phyloP scores from a whole-genome alignment of 1,139 yeast species.

The Magnusiomyces tetraspermus region DNA sequence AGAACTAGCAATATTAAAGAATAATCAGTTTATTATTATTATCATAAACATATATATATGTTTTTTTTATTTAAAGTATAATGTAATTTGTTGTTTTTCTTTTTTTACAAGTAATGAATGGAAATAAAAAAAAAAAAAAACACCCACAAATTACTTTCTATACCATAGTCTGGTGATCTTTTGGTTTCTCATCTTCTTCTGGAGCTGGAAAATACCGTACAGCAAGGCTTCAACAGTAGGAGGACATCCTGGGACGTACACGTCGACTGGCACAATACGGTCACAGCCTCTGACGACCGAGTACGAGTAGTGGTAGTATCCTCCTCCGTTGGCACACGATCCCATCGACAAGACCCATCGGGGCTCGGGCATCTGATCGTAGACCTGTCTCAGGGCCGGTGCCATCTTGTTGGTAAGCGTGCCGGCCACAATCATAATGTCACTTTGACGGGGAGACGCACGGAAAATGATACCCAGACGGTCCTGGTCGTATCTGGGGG shows the following conservation, averaged over 20 bases:
- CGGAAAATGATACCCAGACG: slow-evolving; percentile 89
- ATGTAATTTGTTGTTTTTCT: neutral
- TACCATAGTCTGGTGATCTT: slow-evolving; percentile 82
- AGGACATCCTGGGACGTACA: slow-evolving; percentile 90
- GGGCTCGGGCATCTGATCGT: slow-evolving; percentile 93
- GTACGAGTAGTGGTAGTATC: slow-evolving; percentile 84
- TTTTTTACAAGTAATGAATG: no score
- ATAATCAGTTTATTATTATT: slow-evolving; percentile 3
- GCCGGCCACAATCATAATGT: slow-evolving; percentile 90
- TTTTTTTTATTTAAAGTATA: neutral
- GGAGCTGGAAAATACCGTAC: slow-evolving; percentile 84
- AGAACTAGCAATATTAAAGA: no score
- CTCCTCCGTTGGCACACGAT: slow-evolving; percentile 91
- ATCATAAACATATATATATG: neutral
- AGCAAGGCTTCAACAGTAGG: slow-evolving; percentile 86
- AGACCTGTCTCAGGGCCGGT: slow-evolving; percentile 85
- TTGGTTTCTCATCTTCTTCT: slow-evolving; percentile 79
- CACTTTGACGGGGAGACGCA: slow-evolving; percentile 90
- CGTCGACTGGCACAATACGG: slow-evolving; percentile 79
- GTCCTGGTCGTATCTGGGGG: slow-evolving; percentile 90
- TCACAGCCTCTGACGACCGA: slow-evolving; percentile 88
- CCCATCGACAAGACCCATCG: slow-evolving; percentile 89
- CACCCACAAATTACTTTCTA: slow-evolving; percentile 59
- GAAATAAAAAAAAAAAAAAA: no score
- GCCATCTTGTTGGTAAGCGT: slow-evolving; percentile 91